Evolutionary conservation across 192 early-diverging fungal species (phyloP), one percentile per base, ranked within the genome.

Genomic region (Mortierella antarctica): DNA sequence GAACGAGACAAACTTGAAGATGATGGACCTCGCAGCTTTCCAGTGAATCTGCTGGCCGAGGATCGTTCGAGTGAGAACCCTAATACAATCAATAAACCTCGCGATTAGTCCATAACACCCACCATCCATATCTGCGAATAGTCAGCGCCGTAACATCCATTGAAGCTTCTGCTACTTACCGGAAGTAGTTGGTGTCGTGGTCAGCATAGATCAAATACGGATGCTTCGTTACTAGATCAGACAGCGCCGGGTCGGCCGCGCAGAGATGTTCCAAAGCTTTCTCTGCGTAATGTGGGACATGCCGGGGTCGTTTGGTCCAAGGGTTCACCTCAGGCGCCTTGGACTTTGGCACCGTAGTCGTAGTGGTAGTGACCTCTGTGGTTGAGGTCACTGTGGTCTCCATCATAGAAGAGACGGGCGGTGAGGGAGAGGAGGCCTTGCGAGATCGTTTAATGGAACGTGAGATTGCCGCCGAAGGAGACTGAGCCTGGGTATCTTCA

Each of bases 101-200:
- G 51, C 1, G 55, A 57, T 20, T 14, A 21, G 14, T 57, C 9
- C 21, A n/a, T n/a, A 20, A 57, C 10, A 31, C 31, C 31, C 31
- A 31, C 31, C 1, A 31, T 31, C 31, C 31, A 31, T 31, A 31
- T 3, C 31, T 31, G 31, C 31, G n/a, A n/a, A n/a, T n/a, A n/a
- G n/a, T n/a, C 3, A 2, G 20, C 14, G 14, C 9, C 2, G 55
- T 31, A 31, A 31, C 31, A 21, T n/a, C 12, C 7, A 15, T 3
- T 21, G 49, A 63, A 12, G 14, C 6, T 1, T 23, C 12, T 14
- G 1, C 39, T 13, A 0, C 56, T 10, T 71, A 79, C 75, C 75
- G 75, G 62, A 79, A 79, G 58, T 79, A 79, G 13, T 79, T 79
- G 31, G 57, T 67, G 20, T 79, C 75, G 14, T 79, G 67, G 31